phyloP scores from a whole-genome alignment of 2,329 filamentous ascomycete species.

The Aspergillus amoenus region DNA sequence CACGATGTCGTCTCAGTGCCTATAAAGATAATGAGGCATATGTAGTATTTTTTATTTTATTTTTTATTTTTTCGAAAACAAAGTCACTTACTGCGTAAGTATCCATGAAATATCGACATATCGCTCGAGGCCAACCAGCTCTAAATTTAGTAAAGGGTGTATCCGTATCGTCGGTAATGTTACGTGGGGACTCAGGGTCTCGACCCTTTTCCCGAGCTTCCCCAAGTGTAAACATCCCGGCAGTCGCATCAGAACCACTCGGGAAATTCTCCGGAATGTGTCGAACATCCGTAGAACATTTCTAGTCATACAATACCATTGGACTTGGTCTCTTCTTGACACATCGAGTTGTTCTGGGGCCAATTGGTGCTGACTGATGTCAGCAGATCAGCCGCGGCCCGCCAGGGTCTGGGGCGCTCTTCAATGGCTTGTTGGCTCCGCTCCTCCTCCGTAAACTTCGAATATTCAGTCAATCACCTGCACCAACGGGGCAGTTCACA shows the following conservation, averaged over 20 bases:
- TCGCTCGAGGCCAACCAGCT: not conserved
- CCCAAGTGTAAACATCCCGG: not conserved
- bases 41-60: too few relatives aligned
- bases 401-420: not conserved
- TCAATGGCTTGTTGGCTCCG: not conserved
- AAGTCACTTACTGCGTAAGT: too few relatives aligned
- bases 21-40: too few relatives aligned
- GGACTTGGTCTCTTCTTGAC: not conserved
- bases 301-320: not conserved
- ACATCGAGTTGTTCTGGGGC: not conserved
- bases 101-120: too few relatives aligned
- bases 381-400: not conserved
- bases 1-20: too few relatives aligned
- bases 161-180: not conserved
- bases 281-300: not conserved
- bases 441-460: not conserved
- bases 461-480: not conserved
- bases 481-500: not conserved
- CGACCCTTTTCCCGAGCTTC: not conserved
- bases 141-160: not conserved
- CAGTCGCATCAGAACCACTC: not conserved
- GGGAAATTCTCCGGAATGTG: not conserved
- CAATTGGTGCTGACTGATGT: not conserved
- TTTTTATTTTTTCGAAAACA: too few relatives aligned
- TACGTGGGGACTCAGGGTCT: not conserved